Evolutionary conservation across 2,329 filamentous ascomycete species (phyloP).

Genomic region (Hypoxylon sp.): DNA sequence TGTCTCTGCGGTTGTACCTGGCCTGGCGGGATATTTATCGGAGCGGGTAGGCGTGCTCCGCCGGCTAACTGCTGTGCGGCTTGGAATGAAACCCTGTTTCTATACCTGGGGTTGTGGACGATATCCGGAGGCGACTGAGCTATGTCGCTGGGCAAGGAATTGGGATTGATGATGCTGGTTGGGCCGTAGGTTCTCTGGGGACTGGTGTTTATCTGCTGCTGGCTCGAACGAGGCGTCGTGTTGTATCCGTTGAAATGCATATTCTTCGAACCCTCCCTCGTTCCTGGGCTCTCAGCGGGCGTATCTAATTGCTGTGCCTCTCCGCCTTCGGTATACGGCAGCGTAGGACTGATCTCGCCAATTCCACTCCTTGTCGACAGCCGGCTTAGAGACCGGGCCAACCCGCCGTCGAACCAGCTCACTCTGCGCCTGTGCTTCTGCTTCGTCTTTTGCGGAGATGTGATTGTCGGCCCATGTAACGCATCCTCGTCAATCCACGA

Average conservation of each 20-base stretch:
- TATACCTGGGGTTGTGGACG: slow-evolving; percentile 39
- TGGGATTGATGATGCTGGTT: slow-evolving; percentile 7
- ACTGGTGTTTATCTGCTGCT: slow-evolving; percentile 37
- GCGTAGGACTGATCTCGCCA: slow-evolving; percentile 50
- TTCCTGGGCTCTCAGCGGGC: slow-evolving; percentile 6
- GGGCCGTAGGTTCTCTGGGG: slow-evolving; percentile 35
- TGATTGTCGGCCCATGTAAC: slow-evolving; percentile 63
- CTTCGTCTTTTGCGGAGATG: slow-evolving; percentile 47
- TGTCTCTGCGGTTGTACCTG: slow-evolving; percentile 40
- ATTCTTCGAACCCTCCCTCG: not conserved
- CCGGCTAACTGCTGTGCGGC: slow-evolving; percentile 52
- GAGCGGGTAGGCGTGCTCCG: slow-evolving; percentile 45
- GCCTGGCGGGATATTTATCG: slow-evolving; percentile 34
- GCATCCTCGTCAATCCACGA: slow-evolving; percentile 68
- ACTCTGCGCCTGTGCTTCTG: slow-evolving; percentile 33
- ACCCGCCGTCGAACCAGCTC: slow-evolving; percentile 46
- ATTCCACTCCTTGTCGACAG: slow-evolving; percentile 45
- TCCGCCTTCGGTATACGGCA: slow-evolving; percentile 48
- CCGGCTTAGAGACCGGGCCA: slow-evolving; percentile 49
- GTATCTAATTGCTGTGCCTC: slow-evolving; percentile 7
- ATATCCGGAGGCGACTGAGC: slow-evolving; percentile 37
- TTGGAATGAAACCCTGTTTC: slow-evolving; percentile 40
- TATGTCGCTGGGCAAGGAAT: slow-evolving; percentile 9
- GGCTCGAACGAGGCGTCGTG: slow-evolving; percentile 14
- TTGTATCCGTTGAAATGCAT: slow-evolving; percentile 17